These are phyloP conservation scores for Cercospora beticola DNA, from an alignment of 2,329 filamentous ascomycete species.

Conservation along the genomic window DNA sequence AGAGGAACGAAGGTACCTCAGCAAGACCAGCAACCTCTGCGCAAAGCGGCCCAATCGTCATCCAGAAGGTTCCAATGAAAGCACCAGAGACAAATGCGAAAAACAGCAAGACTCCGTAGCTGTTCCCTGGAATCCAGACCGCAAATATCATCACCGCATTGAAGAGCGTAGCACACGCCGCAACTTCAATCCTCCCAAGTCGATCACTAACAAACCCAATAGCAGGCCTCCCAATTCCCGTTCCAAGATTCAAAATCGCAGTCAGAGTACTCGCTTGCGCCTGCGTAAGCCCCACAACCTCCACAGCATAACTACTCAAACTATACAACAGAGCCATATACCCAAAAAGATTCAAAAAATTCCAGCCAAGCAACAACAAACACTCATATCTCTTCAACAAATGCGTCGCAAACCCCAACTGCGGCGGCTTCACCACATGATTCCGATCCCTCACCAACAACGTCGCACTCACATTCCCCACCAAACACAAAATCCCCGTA, in stretches of 20 bases:
- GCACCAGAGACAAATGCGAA: constrained; percentile 48
- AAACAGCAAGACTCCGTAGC: constrained; percentile 45
- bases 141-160: constrained; percentile 44
- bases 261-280: constrained; percentile 44
- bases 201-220: constrained; percentile 50
- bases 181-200: constrained; percentile 46
- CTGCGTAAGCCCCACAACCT: constrained; percentile 42
- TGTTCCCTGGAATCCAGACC: constrained; percentile 49
- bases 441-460: constrained; percentile 39
- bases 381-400: constrained; percentile 41
- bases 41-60: constrained; percentile 44
- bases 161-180: constrained; percentile 43
- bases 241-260: constrained; percentile 51
- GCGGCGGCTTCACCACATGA: constrained; percentile 36
- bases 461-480: constrained; percentile 35
- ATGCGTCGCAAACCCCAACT: constrained; percentile 39
- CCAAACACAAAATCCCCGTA: constrained; percentile 39
- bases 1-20: constrained; percentile 44
- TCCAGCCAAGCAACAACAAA: constrained; percentile 43
- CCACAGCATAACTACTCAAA: constrained; percentile 48
- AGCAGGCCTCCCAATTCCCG: constrained; percentile 48
- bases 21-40: constrained; percentile 45
- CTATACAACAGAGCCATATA: constrained; percentile 51
- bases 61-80: constrained; percentile 52
- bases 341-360: constrained; percentile 49